These are phyloP conservation scores for Leishmania martiniquensis DNA, from an alignment of 208 protist species.

Conservation along the genomic window DNA sequence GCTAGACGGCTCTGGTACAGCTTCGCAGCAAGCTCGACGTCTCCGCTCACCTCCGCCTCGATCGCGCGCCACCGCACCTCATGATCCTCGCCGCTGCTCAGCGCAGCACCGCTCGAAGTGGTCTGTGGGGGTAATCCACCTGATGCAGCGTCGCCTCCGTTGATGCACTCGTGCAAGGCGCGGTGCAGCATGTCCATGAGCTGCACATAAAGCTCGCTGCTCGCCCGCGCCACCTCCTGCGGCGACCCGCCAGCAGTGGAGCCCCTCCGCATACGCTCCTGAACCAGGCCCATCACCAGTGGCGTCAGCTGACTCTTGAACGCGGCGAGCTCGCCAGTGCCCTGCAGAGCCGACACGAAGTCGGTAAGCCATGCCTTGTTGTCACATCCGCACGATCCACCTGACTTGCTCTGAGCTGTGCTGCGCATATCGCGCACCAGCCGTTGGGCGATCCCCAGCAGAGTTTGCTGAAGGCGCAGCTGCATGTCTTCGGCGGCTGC, in stretches of 20 bases:
- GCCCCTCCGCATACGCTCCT: slow-evolving; percentile 56
- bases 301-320: slow-evolving; percentile 81
- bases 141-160: not conserved
- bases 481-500: slow-evolving; percentile 31
- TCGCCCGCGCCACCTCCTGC: slow-evolving; percentile 52
- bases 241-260: slow-evolving; percentile 3
- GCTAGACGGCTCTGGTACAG: slow-evolving; percentile 86
- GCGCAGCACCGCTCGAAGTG: slow-evolving; percentile 1
- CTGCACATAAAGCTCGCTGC: slow-evolving; percentile 92
- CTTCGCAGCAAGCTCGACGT: slow-evolving; percentile 57
- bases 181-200: slow-evolving; percentile 85
- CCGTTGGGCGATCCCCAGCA: slow-evolving; percentile 33
- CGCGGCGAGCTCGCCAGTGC: slow-evolving; percentile 65
- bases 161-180: slow-evolving; percentile 37
- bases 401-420: not conserved
- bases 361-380: slow-evolving; percentile 36
- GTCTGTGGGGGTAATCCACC: not conserved
- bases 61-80: slow-evolving; percentile 73
- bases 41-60: slow-evolving; percentile 78
- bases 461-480: slow-evolving; percentile 30
- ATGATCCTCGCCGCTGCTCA: slow-evolving; percentile 24
- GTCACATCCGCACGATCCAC: not conserved
- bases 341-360: slow-evolving; percentile 71
- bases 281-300: slow-evolving; percentile 62
- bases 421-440: slow-evolving; percentile 34